Evolutionary conservation across 805 yeast genomes (phyloP).

Genomic region (Lipomyces starkeyi): DNA sequence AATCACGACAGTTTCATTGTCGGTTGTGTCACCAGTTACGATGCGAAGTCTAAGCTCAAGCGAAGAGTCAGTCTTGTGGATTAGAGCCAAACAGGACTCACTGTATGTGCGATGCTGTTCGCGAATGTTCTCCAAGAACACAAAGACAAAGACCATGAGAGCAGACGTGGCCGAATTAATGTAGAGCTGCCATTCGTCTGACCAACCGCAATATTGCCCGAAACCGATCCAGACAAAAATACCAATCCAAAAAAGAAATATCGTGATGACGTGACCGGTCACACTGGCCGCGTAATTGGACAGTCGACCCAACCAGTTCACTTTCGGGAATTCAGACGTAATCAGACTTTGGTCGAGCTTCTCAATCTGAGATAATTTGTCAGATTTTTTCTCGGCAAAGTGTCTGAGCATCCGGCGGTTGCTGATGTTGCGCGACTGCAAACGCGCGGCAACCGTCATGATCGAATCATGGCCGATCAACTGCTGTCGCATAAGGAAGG

Average conservation of each 20-base stretch:
- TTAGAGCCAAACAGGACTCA: conserved; percentile 41
- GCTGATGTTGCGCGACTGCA: conserved; percentile 21
- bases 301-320: conserved; percentile 48
- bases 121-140: conserved; percentile 51
- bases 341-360: neutral
- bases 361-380: neutral
- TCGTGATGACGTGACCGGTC: conserved; percentile 46
- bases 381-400: neutral
- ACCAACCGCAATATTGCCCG: conserved; percentile 46
- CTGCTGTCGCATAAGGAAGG: conserved; percentile 32
- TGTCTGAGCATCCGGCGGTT: conserved; percentile 12
- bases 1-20: conserved; percentile 2
- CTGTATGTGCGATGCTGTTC: conserved; percentile 48
- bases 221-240: conserved; percentile 50
- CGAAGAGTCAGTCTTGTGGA: conserved; percentile 10
- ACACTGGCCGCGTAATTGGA: conserved; percentile 13
- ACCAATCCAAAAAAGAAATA: conserved; percentile 50
- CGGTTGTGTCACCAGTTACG: conserved; percentile 6
- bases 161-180: conserved; percentile 54
- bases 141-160: conserved; percentile 46
- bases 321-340: conserved; percentile 1
- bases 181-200: conserved; percentile 52
- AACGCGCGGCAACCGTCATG: conserved; percentile 17
- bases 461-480: conserved; percentile 17
- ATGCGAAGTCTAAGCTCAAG: conserved; percentile 13